A percentile compares a stretch with the other conserved stretches of the same genome.
Evolutionary conservation across 441 rosid genomes (phyloP).

Genomic region (Manihot esculenta): DNA sequence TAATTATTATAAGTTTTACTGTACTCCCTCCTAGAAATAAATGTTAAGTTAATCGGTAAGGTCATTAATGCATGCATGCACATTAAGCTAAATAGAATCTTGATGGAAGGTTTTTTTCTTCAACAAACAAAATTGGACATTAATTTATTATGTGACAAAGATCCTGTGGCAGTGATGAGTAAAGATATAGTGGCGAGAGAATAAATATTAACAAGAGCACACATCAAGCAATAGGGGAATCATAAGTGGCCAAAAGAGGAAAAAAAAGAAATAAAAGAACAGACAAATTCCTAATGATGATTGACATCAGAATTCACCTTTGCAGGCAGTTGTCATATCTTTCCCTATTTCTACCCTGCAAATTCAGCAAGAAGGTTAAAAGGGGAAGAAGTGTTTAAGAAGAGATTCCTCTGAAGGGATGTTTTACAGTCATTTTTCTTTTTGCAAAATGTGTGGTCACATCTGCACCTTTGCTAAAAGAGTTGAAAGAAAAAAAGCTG

Average conservation of each 20-base stretch:
- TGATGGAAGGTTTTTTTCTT: background rate
- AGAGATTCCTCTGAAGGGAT: slow-evolving; percentile 41
- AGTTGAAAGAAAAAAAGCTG: slow-evolving; percentile 10
- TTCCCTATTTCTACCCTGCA: slow-evolving; percentile 19
- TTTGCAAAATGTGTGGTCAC: slow-evolving; percentile 36
- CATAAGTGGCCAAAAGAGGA: slow-evolving; percentile 21
- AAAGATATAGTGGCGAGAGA: slow-evolving; percentile 32
- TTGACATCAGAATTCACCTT: slow-evolving; percentile 34
- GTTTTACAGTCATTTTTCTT: slow-evolving; percentile 12
- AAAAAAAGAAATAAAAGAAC: background rate
- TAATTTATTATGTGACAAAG: background rate
- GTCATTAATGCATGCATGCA: slow-evolving; percentile 9
- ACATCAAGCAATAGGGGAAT: slow-evolving; percentile 26
- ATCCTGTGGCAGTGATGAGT: slow-evolving; percentile 10
- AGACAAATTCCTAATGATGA: slow-evolving; percentile 27
- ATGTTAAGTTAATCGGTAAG: background rate
- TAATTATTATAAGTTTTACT: no score
- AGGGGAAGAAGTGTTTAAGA: slow-evolving; percentile 36
- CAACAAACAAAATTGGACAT: no score
- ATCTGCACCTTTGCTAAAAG: slow-evolving; percentile 32
- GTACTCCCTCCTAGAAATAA: no score
- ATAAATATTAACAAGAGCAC: slow-evolving; percentile 27
- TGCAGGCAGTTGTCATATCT: slow-evolving; percentile 28
- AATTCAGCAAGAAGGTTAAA: slow-evolving; percentile 22
- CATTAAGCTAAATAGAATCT: slow-evolving; percentile 23